A percentile compares a stretch with the other conserved stretches of the same genome.
Conservation (phyloP, 495 filamentous ascomycete species). For the Aspergillus nidulans region DNA sequence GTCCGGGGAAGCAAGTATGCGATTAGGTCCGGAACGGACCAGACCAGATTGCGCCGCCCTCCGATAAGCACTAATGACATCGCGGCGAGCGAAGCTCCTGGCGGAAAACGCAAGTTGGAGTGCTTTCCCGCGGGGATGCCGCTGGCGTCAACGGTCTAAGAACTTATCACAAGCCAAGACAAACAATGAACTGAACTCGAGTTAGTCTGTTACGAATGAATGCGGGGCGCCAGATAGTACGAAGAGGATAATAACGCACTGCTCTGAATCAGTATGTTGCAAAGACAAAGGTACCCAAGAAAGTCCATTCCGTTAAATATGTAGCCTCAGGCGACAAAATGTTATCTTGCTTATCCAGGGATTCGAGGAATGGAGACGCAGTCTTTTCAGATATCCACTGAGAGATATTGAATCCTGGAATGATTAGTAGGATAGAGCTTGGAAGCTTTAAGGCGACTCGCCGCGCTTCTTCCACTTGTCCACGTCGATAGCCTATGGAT, state of each 20-base stretch:
- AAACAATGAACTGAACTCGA: background rate
- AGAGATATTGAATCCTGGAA: no score
- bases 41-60: conserved; percentile 12
- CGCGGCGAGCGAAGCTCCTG: background rate
- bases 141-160: background rate
- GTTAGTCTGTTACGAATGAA: background rate
- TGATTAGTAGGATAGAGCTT: no score
- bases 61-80: conserved; percentile 7
- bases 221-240: background rate
- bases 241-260: background rate
- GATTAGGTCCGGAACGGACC: background rate
- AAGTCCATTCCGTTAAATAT: background rate
- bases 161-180: background rate
- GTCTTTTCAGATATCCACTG: no score
- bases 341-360: background rate
- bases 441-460: background rate
- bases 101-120: background rate
- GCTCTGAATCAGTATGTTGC: background rate
- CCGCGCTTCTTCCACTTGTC: background rate
- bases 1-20: background rate
- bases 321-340: background rate
- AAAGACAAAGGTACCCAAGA: background rate
- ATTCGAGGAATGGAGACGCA: no score
- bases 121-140: background rate
- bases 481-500: background rate